Percentiles rank a stretch among this genome's conserved stretches.
Evolutionary conservation across 306 rosid genomes (phyloP).

Genomic region (Dalbergia oliveri): DNA sequence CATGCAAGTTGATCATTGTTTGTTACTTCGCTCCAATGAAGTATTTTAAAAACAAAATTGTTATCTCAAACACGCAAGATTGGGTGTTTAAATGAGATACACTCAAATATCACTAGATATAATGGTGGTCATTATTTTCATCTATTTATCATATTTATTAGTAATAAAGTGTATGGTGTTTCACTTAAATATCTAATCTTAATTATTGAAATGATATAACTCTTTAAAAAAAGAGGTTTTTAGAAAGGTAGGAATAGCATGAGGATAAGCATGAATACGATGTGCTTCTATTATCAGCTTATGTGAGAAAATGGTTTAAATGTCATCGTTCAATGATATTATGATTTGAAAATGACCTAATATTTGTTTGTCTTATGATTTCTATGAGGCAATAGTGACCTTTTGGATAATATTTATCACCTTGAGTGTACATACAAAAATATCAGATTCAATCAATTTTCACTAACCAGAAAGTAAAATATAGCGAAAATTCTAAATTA

Average conservation of each 20-base stretch:
- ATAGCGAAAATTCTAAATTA: neutral
- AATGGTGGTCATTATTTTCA: no score
- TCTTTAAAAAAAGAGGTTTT: neutral
- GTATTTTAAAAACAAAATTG: no score
- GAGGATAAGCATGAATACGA: slow-evolving; percentile 27
- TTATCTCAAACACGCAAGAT: no score
- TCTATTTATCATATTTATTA: no score
- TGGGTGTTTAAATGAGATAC: no score
- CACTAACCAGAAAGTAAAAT: no score
- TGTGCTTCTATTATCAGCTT: neutral
- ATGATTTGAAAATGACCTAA: slow-evolving; percentile 6
- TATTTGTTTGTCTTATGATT: neutral
- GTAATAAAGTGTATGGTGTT: no score
- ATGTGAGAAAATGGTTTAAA: neutral
- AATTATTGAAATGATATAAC: no score
- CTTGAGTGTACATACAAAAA: neutral
- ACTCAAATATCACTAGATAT: no score
- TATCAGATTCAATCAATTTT: neutral
- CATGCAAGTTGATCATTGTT: slow-evolving; percentile 6
- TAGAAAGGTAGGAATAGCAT: neutral
- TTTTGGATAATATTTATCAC: neutral
- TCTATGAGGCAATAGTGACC: neutral
- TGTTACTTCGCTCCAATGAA: slow-evolving; percentile 14
- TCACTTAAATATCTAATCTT: no score
- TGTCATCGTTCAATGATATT: neutral